A percentile compares a stretch with the other conserved stretches of the same genome.
Conservation (phyloP, 2,329 filamentous ascomycete species). For the Verticillium nubilum region DNA sequence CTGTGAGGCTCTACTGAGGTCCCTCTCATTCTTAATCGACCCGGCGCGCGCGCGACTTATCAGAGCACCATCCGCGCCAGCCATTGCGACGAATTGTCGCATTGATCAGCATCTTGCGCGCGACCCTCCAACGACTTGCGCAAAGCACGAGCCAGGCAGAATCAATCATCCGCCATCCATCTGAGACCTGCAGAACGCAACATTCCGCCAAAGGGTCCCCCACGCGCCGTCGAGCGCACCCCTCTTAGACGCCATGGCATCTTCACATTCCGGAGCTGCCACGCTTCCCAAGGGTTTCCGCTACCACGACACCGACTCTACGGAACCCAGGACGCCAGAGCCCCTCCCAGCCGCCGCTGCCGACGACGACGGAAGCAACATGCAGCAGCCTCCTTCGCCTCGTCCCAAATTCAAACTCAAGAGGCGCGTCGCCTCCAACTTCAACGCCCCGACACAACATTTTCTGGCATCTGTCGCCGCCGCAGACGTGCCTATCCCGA, state of each 20-base stretch:
- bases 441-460: slow-evolving; percentile 55
- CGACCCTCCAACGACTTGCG: not conserved
- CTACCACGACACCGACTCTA: slow-evolving; percentile 24
- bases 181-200: not conserved
- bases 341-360: slow-evolving; percentile 25
- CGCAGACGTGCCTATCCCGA: slow-evolving; percentile 59
- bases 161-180: not conserved
- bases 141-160: not conserved
- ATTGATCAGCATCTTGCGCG: not conserved
- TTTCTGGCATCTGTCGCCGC: slow-evolving; percentile 64
- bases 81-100: not conserved
- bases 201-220: slow-evolving; percentile 3
- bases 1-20: not conserved
- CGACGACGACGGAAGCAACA: slow-evolving; percentile 21
- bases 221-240: slow-evolving; percentile 14
- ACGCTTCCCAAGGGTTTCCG: slow-evolving; percentile 38
- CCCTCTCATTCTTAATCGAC: not conserved
- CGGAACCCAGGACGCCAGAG: slow-evolving; percentile 46
- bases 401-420: slow-evolving; percentile 51
- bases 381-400: slow-evolving; percentile 36
- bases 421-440: slow-evolving; percentile 46
- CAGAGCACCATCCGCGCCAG: not conserved
- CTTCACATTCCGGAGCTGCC: slow-evolving; percentile 38
- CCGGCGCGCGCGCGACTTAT: not conserved
- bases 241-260: slow-evolving; percentile 31